Evolutionary conservation across 192 early-diverging fungal genomes (phyloP).

Genomic region (Coemansia sp.): DNA sequence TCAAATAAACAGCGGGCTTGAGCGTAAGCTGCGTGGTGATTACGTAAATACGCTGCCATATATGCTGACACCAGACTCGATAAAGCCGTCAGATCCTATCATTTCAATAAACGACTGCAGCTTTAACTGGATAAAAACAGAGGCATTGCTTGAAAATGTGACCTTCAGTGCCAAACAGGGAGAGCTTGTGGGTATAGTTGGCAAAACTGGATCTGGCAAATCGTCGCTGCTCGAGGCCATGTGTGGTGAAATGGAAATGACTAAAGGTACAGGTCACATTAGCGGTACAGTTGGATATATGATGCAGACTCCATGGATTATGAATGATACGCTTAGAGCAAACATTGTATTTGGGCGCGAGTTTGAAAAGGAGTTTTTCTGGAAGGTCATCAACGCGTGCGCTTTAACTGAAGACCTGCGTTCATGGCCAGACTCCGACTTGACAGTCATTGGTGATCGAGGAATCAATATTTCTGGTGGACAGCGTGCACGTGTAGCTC

Average conservation of each 20-base stretch:
- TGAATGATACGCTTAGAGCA: constrained; percentile 63
- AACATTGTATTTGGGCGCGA: constrained; percentile 79
- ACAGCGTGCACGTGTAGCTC: constrained; percentile 65
- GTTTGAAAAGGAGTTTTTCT: constrained; percentile 60
- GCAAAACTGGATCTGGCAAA: constrained; percentile 64
- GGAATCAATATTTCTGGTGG: constrained; percentile 75
- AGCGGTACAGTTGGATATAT: constrained; percentile 27
- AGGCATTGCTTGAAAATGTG: constrained; percentile 11
- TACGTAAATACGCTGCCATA: constrained; percentile 23
- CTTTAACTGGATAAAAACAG: constrained; percentile 14
- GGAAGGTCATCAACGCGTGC: constrained; percentile 61
- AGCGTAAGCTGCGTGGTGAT: constrained; percentile 24
- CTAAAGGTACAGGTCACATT: constrained; percentile 28
- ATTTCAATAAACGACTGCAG: constrained; percentile 12
- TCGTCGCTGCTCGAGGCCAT: constrained; percentile 62
- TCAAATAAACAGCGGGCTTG: constrained; percentile 4
- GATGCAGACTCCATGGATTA: constrained; percentile 32
- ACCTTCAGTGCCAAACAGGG: constrained; percentile 23
- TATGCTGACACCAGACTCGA: not conserved
- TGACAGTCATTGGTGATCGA: constrained; percentile 69
- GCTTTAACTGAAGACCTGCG: constrained; percentile 66
- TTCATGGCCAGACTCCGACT: constrained; percentile 61
- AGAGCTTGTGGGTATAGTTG: constrained; percentile 58
- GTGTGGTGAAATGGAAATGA: constrained; percentile 55
- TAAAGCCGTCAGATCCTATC: not conserved